Base-by-base conservation (phyloP, 768 basidiomycete genomes). In the Pholiota microspora region DNA sequence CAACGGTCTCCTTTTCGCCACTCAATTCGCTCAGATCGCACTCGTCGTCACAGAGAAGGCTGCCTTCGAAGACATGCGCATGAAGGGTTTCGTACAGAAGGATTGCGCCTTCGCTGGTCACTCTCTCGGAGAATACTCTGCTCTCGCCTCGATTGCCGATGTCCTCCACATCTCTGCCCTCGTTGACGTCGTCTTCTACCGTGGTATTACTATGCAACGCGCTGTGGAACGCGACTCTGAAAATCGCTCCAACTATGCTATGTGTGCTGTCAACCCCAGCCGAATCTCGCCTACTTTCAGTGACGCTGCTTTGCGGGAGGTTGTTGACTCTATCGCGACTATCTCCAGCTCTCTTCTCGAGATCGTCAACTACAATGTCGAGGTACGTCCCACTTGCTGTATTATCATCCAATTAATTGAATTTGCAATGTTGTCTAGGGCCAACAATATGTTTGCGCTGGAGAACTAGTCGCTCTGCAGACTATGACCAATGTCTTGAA, bases 201-300 rank as follows among this genome's bases (percentile, higher is more conserved):
- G 97, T 69, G 97, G 97, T 63, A 95, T 99, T 67, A 99, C 97
- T 31, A 99, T 98, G 97, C 97, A 98, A 67, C 93, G 97, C 21
- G 97, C 97, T 24, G 97, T 99, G 54, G 94, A 97, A 72, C 92
- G 97, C 28, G 97, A 99, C 67, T 78, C 88, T 1, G 77, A 90
- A 54, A 95, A 95, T 65, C 84, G 97, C 32, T 96, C 93, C 23
- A 94, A 95, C 68, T 99, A 98, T 64, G 95, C 94, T 7, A 98
- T 99, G 97, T 95, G 94, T 71, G 96, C 97, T n/a, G 91, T 97
- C 62, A 98, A 99, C 70, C 96, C 96, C 2, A 88, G 92, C 62
- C 89, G 96, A 52, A 92, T 99, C 58, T 92, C 93, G 29, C 88
- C 88, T 69, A 87, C 92, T 1, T 99, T 99, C 79, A 94, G 86